Base-by-base conservation (phyloP, 495 filamentous ascomycete genomes). In the Penicillium manginii region DNA sequence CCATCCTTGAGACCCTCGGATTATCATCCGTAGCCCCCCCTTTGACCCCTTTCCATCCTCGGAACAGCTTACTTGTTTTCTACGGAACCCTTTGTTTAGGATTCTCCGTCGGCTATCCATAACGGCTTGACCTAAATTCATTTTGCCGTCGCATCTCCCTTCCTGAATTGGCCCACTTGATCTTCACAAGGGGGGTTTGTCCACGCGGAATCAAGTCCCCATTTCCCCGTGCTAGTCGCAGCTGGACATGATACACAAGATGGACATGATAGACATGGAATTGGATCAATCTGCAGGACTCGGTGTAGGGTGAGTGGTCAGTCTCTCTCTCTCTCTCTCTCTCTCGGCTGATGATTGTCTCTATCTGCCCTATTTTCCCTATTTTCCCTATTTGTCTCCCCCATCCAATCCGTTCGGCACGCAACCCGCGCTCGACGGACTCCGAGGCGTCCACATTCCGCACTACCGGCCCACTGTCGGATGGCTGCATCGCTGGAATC, bases 401-500 rank as follows among this genome's bases (percentile, higher is more conserved):
- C 35, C 12, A 14, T 37, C 35, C 35, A 37, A 14, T 19, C 40
- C 40, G 40, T 43, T 43, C 40, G 40, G 40, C 40, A 43, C 40
- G n/a, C 14, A 21, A 43, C 17, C 40, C 40, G 40, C 40, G 14
- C 40, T 43, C 17, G 5, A 43, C n/a, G 40, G 15, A 17, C 55
- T 47, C 55, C 51, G 46, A 39, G 18, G 26, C 40, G 57, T 50
- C 61, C 61, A 63, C 61, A 59, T 63, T 60, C 57, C 61, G 61
- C 47, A 47, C 45, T 47, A 55, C 57, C 57, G 53, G 61, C 61
- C 61, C 61, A 57, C 57, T n/a, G 23, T 59, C 57, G 53, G 49
- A n/a, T 56, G 19, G 23, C 32, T 51, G 47, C 60, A 59, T 29
- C 26, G 40, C 40, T 51, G 32, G 9, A 21, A 60, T 63, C 57